A percentile compares a stretch with the other conserved stretches of the same genome.
These are phyloP conservation scores for Colletotrichum sp. DNA, from an alignment of 2,329 filamentous ascomycete genomes.

Conservation along the genomic window DNA sequence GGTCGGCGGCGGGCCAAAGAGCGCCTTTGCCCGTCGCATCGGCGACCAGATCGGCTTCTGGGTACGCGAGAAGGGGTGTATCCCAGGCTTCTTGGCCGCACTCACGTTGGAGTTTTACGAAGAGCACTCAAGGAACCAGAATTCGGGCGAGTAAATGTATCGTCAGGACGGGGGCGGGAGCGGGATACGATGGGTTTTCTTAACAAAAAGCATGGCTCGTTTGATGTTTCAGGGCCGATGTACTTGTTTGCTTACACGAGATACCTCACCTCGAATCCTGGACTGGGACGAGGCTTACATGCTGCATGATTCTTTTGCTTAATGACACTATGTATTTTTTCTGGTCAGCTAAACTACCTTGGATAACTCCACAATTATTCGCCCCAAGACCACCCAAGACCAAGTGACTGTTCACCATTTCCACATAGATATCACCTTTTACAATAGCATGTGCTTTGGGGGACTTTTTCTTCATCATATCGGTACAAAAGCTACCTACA, in stretches of 20 bases:
- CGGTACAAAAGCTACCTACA: slow-evolving; percentile 12
- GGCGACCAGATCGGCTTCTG: slow-evolving; percentile 90
- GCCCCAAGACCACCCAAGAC: background rate
- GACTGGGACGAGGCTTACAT: background rate
- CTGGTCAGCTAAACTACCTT: background rate
- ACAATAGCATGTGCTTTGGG: background rate
- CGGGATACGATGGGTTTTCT: background rate
- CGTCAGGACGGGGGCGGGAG: background rate
- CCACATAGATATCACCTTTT: background rate
- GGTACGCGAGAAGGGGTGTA: slow-evolving; percentile 92
- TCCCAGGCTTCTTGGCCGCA: slow-evolving; percentile 90
- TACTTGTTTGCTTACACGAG: background rate
- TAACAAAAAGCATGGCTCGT: background rate
- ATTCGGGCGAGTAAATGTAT: background rate
- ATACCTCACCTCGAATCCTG: slow-evolving; percentile 10
- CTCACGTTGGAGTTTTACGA: slow-evolving; percentile 95
- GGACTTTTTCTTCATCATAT: slow-evolving; percentile 7
- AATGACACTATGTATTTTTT: background rate
- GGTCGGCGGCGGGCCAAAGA: slow-evolving; percentile 87
- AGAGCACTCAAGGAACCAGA: slow-evolving; percentile 49
- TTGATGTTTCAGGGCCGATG: background rate
- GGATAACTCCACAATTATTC: background rate
- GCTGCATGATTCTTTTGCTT: background rate
- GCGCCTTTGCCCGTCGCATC: slow-evolving; percentile 85
- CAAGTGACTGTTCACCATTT: background rate